These are phyloP conservation scores for Phytophthora parvispora DNA, from an alignment of 352 stramenopile species.

Conservation along the genomic window DNA sequence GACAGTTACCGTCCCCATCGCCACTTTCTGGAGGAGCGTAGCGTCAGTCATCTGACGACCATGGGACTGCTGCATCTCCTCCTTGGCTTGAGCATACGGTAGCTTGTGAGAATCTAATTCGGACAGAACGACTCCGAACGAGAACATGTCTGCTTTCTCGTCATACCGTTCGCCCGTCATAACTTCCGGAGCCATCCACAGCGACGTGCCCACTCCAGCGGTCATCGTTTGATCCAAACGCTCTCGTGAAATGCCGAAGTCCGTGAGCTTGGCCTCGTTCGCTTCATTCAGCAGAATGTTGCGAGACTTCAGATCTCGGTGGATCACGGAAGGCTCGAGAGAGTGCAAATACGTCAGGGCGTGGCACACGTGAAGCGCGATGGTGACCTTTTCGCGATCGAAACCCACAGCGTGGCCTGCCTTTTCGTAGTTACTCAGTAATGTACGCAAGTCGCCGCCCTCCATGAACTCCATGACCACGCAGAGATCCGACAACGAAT, in stretches of 20 bases:
- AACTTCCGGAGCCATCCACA: constrained; percentile 24
- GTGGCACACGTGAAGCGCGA: constrained; percentile 38
- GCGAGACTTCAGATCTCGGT: constrained; percentile 48
- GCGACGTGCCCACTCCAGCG: neutral
- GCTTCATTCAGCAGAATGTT: constrained; percentile 42
- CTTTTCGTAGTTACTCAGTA: constrained; percentile 9
- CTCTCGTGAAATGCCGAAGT: constrained; percentile 19
- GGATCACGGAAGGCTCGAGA: constrained; percentile 36
- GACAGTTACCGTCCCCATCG: neutral
- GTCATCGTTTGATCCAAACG: constrained; percentile 6
- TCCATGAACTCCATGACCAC: constrained; percentile 24
- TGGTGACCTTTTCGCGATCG: constrained; percentile 20
- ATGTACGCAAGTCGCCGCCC: neutral
- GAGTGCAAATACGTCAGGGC: constrained; percentile 51
- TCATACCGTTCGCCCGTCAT: constrained; percentile 9
- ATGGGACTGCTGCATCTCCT: constrained; percentile 1
- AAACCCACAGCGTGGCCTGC: neutral
- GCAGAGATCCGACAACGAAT: constrained; percentile 19
- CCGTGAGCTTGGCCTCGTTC: constrained; percentile 44
- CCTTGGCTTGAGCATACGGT: constrained; percentile 24
- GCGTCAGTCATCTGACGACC: constrained; percentile 4
- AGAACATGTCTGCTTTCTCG: constrained; percentile 65
- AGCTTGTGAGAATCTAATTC: constrained; percentile 56
- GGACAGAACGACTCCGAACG: constrained; percentile 59
- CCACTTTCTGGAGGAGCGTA: neutral